These are phyloP conservation scores for Vigna hirtella DNA, from an alignment of 306 rosid species.

Conservation along the genomic window DNA sequence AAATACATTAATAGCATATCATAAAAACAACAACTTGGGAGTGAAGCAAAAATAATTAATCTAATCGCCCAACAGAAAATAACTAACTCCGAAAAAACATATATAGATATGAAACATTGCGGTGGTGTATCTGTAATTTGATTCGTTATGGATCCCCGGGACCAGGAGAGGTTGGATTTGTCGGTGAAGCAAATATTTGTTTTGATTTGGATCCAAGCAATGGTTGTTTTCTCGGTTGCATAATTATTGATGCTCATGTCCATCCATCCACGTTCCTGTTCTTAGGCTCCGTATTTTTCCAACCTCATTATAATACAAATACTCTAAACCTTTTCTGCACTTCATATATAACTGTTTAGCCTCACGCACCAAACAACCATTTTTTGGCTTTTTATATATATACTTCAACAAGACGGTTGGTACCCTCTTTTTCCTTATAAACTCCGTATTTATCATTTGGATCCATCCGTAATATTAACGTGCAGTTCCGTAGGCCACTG, in stretches of 20 bases:
- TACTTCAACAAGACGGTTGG: slow-evolving; percentile 5
- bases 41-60: too few relatives aligned
- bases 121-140: background rate
- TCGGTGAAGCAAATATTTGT: background rate
- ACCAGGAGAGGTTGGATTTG: slow-evolving; percentile 2
- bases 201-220: slow-evolving; percentile 18
- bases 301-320: slow-evolving; percentile 26
- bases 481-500: slow-evolving; percentile 50
- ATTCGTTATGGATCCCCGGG: background rate
- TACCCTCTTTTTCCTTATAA: background rate
- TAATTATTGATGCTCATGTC: background rate
- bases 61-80: background rate
- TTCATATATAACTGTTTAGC: background rate
- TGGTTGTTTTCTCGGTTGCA: slow-evolving; percentile 1
- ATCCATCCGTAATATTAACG: slow-evolving; percentile 36
- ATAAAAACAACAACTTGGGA: too few relatives aligned
- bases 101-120: background rate
- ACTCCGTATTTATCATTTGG: slow-evolving; percentile 12
- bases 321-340: background rate
- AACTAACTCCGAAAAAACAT: background rate
- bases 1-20: too few relatives aligned
- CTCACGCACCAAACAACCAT: slow-evolving; percentile 30
- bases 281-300: slow-evolving; percentile 32
- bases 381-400: slow-evolving; percentile 12
- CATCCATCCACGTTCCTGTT: slow-evolving; percentile 12